These are phyloP conservation scores for Alopecurus myosuroides DNA, from an alignment of 176 grass and related monocot genomes.

Conservation along the genomic window DNA sequence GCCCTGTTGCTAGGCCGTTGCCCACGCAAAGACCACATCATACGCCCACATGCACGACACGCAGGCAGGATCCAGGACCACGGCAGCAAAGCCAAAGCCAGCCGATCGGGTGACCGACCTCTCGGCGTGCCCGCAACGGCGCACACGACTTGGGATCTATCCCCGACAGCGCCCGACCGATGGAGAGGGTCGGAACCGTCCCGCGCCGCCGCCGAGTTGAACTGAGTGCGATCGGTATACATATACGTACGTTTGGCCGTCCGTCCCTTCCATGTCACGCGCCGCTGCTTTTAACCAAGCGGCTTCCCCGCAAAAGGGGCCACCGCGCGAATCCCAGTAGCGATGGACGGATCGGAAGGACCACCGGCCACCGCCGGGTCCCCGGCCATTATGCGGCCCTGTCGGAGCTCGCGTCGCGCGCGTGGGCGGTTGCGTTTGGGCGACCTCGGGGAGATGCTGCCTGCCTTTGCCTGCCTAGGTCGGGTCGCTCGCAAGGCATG, in stretches of 20 bases:
- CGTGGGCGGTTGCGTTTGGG: slow-evolving; percentile 24
- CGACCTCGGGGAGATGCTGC: too few species aligned
- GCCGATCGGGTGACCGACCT: background rate
- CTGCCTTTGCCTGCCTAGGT: too few species aligned
- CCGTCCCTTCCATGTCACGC: too few species aligned
- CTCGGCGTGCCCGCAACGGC: slow-evolving; percentile 5
- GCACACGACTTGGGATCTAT: background rate
- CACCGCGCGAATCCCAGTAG: background rate
- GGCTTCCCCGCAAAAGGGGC: background rate
- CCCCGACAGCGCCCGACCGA: background rate
- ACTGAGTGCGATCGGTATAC: too few species aligned
- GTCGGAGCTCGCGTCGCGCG: slow-evolving; percentile 40
- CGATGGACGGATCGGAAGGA: slow-evolving; percentile 6
- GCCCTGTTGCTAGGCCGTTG: background rate
- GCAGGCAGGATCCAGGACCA: slow-evolving; percentile 3
- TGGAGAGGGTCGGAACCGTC: background rate
- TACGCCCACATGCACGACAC: slow-evolving; percentile 12
- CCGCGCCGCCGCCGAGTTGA: background rate
- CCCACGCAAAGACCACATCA: slow-evolving; percentile 18
- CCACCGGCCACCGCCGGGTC: slow-evolving; percentile 29
- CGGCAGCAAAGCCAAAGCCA: background rate
- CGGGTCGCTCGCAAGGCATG: background rate
- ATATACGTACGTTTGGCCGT: too few species aligned
- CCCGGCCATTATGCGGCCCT: slow-evolving; percentile 27
- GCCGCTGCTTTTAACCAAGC: background rate